These are phyloP conservation scores for Chiua virens DNA, from an alignment of 768 basidiomycete species.

Conservation along the genomic window DNA sequence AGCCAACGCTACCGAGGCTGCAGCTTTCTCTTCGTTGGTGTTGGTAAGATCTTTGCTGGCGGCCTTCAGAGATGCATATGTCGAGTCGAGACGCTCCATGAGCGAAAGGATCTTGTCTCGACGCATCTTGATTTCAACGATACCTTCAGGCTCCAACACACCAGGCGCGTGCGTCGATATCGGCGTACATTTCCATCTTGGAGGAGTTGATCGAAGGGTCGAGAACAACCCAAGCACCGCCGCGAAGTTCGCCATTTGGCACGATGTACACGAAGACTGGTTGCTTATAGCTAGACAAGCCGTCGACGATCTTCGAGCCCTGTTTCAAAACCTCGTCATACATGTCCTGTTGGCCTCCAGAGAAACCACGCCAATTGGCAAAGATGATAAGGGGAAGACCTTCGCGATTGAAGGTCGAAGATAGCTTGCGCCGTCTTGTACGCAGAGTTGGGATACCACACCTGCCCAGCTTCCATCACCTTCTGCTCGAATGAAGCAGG, in stretches of 20 bases:
- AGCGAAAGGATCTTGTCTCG: constrained; percentile 86
- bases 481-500: constrained; percentile 94
- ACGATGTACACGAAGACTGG: constrained; percentile 98
- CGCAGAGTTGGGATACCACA: constrained; percentile 99
- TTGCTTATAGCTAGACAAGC: constrained; percentile 93
- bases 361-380: constrained; percentile 99
- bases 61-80: constrained; percentile 78
- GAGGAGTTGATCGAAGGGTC: constrained; percentile 96
- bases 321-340: constrained; percentile 97
- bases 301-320: constrained; percentile 98
- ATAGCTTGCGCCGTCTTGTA: constrained; percentile 99
- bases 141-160: constrained; percentile 95
- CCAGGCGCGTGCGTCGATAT: constrained; percentile 94
- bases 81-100: constrained; percentile 91
- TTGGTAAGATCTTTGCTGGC: constrained; percentile 75
- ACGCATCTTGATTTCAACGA: constrained; percentile 97
- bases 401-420: constrained; percentile 97
- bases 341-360: constrained; percentile 99
- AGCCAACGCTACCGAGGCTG: constrained; percentile 65
- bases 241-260: constrained; percentile 97
- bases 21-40: constrained; percentile 70
- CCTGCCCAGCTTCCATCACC: constrained; percentile 99
- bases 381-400: constrained; percentile 97
- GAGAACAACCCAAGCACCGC: constrained; percentile 98
- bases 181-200: constrained; percentile 99